Base-by-base conservation (phyloP, 306 rosid genomes). In the Carpinus viminea region DNA sequence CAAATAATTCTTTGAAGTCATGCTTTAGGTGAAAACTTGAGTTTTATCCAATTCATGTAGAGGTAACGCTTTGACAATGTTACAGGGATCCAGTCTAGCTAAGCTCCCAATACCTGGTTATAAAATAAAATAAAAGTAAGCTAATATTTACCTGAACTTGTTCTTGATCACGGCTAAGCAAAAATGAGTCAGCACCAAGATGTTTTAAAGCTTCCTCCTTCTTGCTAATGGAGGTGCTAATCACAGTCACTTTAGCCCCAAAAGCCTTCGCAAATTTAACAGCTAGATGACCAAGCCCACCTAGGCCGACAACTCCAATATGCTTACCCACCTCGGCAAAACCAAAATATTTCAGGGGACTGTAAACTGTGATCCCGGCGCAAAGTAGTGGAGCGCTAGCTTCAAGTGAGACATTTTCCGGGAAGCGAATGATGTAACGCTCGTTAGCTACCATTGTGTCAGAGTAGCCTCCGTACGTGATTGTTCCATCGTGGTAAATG, bases 231-330 rank as follows among this genome's bases (percentile, higher is more conserved):
- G 85, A 69, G 20, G 81, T 72, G 55, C 85, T 82, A 31, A 82
- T 82, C 4, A 82, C 81, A 2, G 85, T 77, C 18, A 82, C 81
- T 38, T 77, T 77, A 1, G 18, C 70, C 7, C 78, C 85, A 28
- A 82, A 16, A 72, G 85, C 81, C 56, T 77, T 76, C 5, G 75
- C 81, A 47, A 82, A 72, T 62, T 81, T 76, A n/a, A 76, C 85
- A 12, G 81, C 85, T 2, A 81, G 34, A 31, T 81, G 85, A 18
- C 85, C 85, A 0, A 82, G 68, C 13, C 85, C 81, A 47, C 81
- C 85, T 0, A 82, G 78, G 31, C 85, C 85, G 28, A 82, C 85
- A 10, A 82, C 36, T 1, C 81, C 85, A 18, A 77, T 55, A 13
- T 82, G 82, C 12, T 12, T 12, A 1, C 76, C 79, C 1, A 82